Evolutionary conservation across 495 filamentous ascomycete genomes (phyloP).

Genomic region (Penicillium steckii): DNA sequence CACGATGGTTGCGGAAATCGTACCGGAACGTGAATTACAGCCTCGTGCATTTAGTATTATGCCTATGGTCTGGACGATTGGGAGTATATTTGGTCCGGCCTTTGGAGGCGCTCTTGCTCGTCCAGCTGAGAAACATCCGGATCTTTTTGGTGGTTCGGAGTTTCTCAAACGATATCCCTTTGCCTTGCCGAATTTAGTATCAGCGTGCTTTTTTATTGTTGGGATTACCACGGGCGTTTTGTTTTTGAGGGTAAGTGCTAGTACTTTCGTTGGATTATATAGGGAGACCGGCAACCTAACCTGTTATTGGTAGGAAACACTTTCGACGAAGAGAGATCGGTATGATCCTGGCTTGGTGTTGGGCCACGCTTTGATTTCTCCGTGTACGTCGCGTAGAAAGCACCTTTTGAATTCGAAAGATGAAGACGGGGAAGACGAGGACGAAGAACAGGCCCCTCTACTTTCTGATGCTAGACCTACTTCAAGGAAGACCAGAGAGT

Average conservation of each 20-base stretch:
- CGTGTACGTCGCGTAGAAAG: slow-evolving; percentile 25
- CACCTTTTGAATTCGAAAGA: background rate
- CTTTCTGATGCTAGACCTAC: slow-evolving; percentile 18
- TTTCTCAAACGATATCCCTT: slow-evolving; percentile 79
- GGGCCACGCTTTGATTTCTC: slow-evolving; percentile 48
- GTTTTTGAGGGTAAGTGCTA: slow-evolving; percentile 56
- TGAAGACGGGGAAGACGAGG: slow-evolving; percentile 10
- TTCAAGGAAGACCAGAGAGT: slow-evolving; percentile 14
- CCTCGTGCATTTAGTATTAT: slow-evolving; percentile 82
- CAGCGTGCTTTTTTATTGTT: slow-evolving; percentile 66
- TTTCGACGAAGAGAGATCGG: slow-evolving; percentile 59
- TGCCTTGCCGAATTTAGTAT: slow-evolving; percentile 76
- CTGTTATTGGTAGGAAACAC: slow-evolving; percentile 57
- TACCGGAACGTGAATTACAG: slow-evolving; percentile 77
- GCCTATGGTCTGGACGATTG: slow-evolving; percentile 79
- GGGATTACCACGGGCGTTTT: slow-evolving; percentile 68
- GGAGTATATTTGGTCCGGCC: slow-evolving; percentile 83
- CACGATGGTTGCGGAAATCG: slow-evolving; percentile 81
- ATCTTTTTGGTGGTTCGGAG: slow-evolving; percentile 60
- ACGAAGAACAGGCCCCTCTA: slow-evolving; percentile 44
- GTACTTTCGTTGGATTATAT: background rate
- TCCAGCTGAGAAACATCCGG: slow-evolving; percentile 67
- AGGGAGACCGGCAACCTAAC: background rate
- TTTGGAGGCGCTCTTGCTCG: slow-evolving; percentile 84
- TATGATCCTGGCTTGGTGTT: slow-evolving; percentile 69